Evolutionary conservation across 2,329 filamentous ascomycete genomes (phyloP).

Genomic region (Pseudogymnoascus sp.): DNA sequence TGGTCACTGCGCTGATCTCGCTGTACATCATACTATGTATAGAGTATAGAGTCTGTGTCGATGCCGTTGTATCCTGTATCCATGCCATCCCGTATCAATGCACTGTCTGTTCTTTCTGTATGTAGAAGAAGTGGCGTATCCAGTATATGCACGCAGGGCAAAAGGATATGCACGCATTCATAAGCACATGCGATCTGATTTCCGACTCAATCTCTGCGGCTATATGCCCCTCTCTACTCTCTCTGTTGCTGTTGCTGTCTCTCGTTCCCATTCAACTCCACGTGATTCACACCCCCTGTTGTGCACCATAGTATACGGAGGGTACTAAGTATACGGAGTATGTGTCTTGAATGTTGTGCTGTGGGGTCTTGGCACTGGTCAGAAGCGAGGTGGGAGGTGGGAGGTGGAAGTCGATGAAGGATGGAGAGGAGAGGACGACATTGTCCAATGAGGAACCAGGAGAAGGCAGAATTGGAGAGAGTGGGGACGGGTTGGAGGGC

Average conservation of each 20-base stretch:
- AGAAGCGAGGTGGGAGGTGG: not conserved
- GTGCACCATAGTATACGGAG: not conserved
- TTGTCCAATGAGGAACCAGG: not conserved
- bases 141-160: no score
- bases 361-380: not conserved
- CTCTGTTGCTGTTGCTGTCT: not conserved
- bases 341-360: not conserved
- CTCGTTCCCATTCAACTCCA: not conserved
- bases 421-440: not conserved
- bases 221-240: not conserved
- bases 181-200: not conserved
- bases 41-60: not conserved
- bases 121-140: no score
- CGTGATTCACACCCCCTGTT: not conserved
- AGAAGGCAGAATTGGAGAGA: not conserved
- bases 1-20: not conserved
- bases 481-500: not conserved
- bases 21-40: not conserved
- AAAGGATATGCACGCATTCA: not conserved
- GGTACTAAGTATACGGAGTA: not conserved
- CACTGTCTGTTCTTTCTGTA: not conserved
- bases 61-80: not conserved
- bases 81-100: not conserved
- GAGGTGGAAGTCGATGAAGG: not conserved
- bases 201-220: not conserved